Percentiles rank a stretch among this genome's conserved stretches.
Conservation (phyloP, 371 early-diverging fungal species). For the Mortierella sp. region DNA sequence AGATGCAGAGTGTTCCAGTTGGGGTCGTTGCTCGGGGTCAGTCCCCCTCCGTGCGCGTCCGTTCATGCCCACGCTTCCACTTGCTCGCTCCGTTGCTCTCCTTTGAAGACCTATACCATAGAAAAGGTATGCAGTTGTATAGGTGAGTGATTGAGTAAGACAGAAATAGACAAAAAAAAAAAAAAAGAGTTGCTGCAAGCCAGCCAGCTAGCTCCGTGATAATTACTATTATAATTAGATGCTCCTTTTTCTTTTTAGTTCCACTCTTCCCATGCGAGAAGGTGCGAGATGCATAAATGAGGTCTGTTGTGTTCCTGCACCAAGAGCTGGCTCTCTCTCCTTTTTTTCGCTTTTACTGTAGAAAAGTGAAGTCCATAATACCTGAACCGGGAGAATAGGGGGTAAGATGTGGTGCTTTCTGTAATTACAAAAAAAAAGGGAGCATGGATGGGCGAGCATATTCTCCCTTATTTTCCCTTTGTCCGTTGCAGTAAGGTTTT, state of each 20-base stretch:
- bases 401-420: not conserved
- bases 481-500: not conserved
- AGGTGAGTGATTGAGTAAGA: not conserved
- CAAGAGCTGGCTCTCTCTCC: not conserved
- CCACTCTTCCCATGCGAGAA: not conserved
- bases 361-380: not conserved
- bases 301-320: not conserved
- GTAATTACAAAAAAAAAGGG: not conserved
- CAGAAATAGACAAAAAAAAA: not conserved
- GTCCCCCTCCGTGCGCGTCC: slow-evolving; percentile 40
- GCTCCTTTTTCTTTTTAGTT: not conserved
- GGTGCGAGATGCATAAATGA: not conserved
- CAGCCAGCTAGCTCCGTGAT: too few species aligned
- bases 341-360: not conserved
- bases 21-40: slow-evolving; percentile 40
- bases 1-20: slow-evolving; percentile 39
- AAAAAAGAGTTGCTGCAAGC: too few species aligned
- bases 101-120: slow-evolving; percentile 33
- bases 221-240: not conserved
- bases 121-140: not conserved
- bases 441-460: not conserved
- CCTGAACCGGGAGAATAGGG: not conserved
- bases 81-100: slow-evolving; percentile 33
- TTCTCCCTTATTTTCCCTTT: not conserved
- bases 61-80: slow-evolving; percentile 3